A percentile compares a stretch with the other conserved stretches of the same genome.
Conservation (phyloP, 495 filamentous ascomycete species). For the Penicillium goetzii region DNA sequence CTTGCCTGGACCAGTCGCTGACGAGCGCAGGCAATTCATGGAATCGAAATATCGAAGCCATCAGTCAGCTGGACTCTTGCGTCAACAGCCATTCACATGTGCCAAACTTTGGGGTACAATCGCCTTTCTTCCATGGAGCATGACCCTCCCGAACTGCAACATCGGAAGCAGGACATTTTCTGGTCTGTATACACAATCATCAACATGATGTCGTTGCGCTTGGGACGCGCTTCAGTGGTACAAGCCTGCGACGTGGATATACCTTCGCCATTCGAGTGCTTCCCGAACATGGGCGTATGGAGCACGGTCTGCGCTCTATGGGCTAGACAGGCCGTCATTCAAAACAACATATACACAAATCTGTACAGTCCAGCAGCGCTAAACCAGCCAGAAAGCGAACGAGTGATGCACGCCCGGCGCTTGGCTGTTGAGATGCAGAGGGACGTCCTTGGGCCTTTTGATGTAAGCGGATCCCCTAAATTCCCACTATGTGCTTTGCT, state of each 20-base stretch:
- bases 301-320: constrained; percentile 41
- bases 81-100: constrained; percentile 60
- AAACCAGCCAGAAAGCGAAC: constrained; percentile 48
- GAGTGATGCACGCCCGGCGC: constrained; percentile 39
- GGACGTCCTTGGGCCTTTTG: constrained; percentile 38
- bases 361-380: constrained; percentile 66
- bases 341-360: constrained; percentile 60
- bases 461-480: constrained; percentile 25
- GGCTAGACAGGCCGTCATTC: constrained; percentile 58
- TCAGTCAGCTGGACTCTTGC: constrained; percentile 65
- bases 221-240: constrained; percentile 63
- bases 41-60: constrained; percentile 65
- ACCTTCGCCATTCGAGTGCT: constrained; percentile 37
- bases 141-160: constrained; percentile 40
- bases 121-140: constrained; percentile 56
- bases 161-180: constrained; percentile 53
- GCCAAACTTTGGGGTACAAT: constrained; percentile 68
- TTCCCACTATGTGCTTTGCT: too few species aligned
- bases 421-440: constrained; percentile 42
- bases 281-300: constrained; percentile 33
- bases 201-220: constrained; percentile 63
- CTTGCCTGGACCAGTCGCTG: neutral
- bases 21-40: constrained; percentile 49
- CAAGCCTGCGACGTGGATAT: constrained; percentile 69
- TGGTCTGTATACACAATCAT: constrained; percentile 67